Conservation (phyloP, 352 stramenopile species). For the Globisporangium splendens region DNA sequence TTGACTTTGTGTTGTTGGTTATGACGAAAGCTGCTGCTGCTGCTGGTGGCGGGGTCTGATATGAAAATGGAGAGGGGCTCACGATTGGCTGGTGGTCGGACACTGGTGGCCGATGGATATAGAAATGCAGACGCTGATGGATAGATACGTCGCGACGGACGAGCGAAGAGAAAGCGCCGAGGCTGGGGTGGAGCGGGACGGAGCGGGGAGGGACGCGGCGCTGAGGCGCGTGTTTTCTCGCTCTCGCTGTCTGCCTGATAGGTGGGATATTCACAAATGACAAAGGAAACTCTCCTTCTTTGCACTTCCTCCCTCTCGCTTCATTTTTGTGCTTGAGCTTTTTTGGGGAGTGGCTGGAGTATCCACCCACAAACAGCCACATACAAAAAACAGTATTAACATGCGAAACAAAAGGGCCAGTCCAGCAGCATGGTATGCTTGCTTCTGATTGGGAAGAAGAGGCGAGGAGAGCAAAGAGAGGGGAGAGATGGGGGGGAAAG, state of each 20-base stretch:
- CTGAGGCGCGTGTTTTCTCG: too few species aligned
- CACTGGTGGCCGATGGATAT: background rate
- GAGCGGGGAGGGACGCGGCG: too few species aligned
- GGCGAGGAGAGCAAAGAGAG: background rate
- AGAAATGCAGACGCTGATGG: background rate
- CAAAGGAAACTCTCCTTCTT: background rate
- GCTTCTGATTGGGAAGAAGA: slow-evolving; percentile 6
- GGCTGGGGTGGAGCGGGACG: too few species aligned
- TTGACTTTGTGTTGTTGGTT: background rate
- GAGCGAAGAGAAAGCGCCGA: background rate
- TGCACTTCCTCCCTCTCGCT: background rate
- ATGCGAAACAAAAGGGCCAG: slow-evolving; percentile 7
- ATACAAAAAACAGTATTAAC: slow-evolving; percentile 6
- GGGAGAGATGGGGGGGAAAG: too few species aligned
- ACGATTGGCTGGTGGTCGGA: background rate
- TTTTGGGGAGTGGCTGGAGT: background rate
- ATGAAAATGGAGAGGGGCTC: background rate
- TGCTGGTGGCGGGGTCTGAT: background rate
- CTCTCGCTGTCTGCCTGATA: background rate
- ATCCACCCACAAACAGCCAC: background rate
- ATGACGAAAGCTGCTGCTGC: background rate
- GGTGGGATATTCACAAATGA: background rate
- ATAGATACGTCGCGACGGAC: background rate
- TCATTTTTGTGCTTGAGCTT: too few species aligned
- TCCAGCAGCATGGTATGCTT: background rate